phyloP scores from a whole-genome alignment of 306 rosid species.

The Sesbania bispinosa region DNA sequence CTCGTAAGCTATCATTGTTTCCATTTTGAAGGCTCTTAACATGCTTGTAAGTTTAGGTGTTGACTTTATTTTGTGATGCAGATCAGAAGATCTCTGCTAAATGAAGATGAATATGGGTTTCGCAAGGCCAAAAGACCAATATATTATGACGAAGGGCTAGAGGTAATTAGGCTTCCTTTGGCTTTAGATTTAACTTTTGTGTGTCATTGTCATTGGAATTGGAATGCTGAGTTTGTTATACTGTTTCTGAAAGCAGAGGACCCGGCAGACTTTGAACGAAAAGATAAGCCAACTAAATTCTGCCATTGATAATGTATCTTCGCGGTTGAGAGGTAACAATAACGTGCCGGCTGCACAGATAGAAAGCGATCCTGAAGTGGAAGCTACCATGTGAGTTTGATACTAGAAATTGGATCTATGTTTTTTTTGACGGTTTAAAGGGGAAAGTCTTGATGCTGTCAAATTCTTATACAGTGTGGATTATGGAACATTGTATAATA shows the following conservation, averaged over 20 bases:
- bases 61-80: slow-evolving; percentile 38
- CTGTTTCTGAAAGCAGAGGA: slow-evolving; percentile 52
- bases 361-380: slow-evolving; percentile 74
- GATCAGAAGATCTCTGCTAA: slow-evolving; percentile 80
- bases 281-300: slow-evolving; percentile 88
- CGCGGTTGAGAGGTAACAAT: slow-evolving; percentile 89
- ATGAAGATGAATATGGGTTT: slow-evolving; percentile 89
- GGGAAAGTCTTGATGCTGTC: slow-evolving; percentile 6
- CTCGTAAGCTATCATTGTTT: not conserved
- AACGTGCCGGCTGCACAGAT: slow-evolving; percentile 47
- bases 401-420: slow-evolving; percentile 11
- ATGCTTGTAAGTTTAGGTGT: slow-evolving; percentile 12
- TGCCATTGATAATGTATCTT: slow-evolving; percentile 92
- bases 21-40: slow-evolving; percentile 5
- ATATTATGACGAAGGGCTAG: slow-evolving; percentile 91
- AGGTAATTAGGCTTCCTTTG: slow-evolving; percentile 44
- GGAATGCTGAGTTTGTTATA: not conserved
- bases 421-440: slow-evolving; percentile 13
- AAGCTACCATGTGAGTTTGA: slow-evolving; percentile 54
- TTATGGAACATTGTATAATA: not conserved
- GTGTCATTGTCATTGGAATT: not conserved
- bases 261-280: slow-evolving; percentile 74
- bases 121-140: slow-evolving; percentile 78
- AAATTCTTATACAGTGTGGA: not conserved
- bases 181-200: slow-evolving; percentile 2